Base-by-base conservation (phyloP, 805 yeast genomes). In the Kodamaea nitidulidarum region DNA sequence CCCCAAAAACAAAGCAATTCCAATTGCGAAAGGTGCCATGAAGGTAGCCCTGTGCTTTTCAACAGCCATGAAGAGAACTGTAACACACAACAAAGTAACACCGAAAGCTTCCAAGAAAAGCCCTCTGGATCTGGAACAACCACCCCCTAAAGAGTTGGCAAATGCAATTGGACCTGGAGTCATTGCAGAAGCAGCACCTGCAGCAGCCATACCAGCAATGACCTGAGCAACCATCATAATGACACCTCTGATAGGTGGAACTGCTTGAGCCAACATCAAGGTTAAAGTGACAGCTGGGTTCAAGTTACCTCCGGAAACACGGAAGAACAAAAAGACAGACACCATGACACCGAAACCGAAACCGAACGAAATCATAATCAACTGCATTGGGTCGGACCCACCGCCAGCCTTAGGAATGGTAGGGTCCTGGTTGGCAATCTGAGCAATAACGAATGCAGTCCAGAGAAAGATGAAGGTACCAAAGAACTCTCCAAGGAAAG, bases 151-250 rank as follows among this genome's bases (percentile, higher is more conserved):
- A 34, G 74, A 69, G 55, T 86, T 86, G 44, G 86, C 76, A 52
- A 84, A 86, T 4, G 77, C 70, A 50, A 86, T 70, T 35, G 71
- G 70, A 46, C 95, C 95, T 30, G 95, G 95, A 16, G 91, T 83
- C 81, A 86, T 76, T 32, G 87, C 93, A 47, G 76, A 66, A 35
- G 88, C 95, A 32, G 88, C 91, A 61, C 87, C 95, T 41, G 91
- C 95, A 41, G 95, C 95, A 53, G 88, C 88, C 81, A 87, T 82
- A 63, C 95, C 95, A 38, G 84, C 95, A 58, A 85, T 63, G 55
- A 86, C 58, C 67, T 87, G 95, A 29, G 90, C 50, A 39, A 81
- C 33, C 62, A 76, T 63, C 80, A 82, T 78, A 41, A 83, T 58
- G 15, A 69, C 60, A 49, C 84, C 90, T 61, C 93, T 78, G 22